Evolutionary conservation across 257 asterid species (phyloP).

Genomic region (Solanum arcanum): DNA sequence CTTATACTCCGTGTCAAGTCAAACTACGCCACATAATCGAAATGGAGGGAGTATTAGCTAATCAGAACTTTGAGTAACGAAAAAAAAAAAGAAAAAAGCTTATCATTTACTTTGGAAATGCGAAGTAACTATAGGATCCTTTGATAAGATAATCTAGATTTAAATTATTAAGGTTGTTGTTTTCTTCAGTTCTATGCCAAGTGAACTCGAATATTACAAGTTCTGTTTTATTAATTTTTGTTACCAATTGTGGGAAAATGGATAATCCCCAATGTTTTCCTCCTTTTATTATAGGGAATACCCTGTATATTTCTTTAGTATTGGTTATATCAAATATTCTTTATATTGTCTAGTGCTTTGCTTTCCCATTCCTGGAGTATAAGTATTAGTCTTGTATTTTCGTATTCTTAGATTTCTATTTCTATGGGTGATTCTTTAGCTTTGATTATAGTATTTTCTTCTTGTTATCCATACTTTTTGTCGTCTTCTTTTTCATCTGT

Average conservation of each 20-base stretch:
- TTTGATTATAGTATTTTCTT: too few relatives aligned
- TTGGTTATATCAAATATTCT: background rate
- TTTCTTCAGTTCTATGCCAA: background rate
- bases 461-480: too few relatives aligned
- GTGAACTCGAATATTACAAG: background rate
- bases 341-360: too few relatives aligned
- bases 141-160: background rate
- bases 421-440: too few relatives aligned
- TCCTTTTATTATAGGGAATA: background rate
- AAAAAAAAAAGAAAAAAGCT: background rate
- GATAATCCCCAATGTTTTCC: background rate
- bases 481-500: too few relatives aligned
- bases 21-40: background rate
- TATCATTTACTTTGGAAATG: background rate
- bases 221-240: background rate
- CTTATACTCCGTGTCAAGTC: background rate
- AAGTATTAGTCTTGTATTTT: too few relatives aligned
- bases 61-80: background rate
- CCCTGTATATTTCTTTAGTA: background rate
- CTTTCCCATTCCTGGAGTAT: too few relatives aligned
- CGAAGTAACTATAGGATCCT: background rate
- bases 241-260: background rate
- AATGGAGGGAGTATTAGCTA: background rate
- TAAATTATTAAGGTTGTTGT: background rate
- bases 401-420: too few relatives aligned